These are phyloP conservation scores for Scheffersomyces illinoinensis DNA, from an alignment of 1,139 yeast genomes.

Conservation along the genomic window DNA sequence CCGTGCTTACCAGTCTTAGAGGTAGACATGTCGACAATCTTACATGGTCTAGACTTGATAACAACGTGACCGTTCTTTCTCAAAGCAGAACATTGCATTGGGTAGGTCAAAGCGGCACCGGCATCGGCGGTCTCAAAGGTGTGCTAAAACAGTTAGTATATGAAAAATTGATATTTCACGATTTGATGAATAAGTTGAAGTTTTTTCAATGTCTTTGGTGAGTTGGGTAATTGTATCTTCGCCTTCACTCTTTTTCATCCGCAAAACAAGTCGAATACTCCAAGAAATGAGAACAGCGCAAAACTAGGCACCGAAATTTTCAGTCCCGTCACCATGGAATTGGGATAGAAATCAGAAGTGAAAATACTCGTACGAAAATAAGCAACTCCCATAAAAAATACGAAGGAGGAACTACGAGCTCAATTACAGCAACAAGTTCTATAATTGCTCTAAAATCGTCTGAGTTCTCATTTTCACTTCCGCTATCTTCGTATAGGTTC, in stretches of 20 bases:
- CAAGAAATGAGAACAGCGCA: not conserved
- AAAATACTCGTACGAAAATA: not conserved
- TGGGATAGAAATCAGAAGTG: not conserved
- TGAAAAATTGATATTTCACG: not conserved
- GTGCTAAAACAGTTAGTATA: conserved; percentile 58
- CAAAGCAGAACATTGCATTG: conserved; percentile 99
- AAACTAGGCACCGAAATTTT: not conserved
- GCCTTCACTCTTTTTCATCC: not conserved
- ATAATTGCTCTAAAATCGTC: not conserved
- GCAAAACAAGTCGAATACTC: not conserved
- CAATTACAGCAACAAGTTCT: not conserved
- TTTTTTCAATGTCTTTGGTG: not conserved
- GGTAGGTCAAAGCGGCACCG: conserved; percentile 98
- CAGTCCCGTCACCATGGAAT: too few relatives aligned
- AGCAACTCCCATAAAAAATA: not conserved
- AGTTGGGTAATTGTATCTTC: not conserved
- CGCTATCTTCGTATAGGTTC: not conserved
- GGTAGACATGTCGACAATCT: conserved; percentile 99
- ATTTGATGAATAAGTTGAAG: not conserved
- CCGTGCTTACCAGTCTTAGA: conserved; percentile 99
- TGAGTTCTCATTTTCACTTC: not conserved
- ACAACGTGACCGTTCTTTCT: conserved; percentile 99
- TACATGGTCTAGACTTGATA: conserved; percentile 99
- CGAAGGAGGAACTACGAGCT: not conserved
- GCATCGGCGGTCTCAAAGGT: conserved; percentile 98